A percentile compares a stretch with the other conserved stretches of the same genome.
These are phyloP conservation scores for Helicocarpus griseus DNA, from an alignment of 2,329 filamentous ascomycete species.

Conservation along the genomic window DNA sequence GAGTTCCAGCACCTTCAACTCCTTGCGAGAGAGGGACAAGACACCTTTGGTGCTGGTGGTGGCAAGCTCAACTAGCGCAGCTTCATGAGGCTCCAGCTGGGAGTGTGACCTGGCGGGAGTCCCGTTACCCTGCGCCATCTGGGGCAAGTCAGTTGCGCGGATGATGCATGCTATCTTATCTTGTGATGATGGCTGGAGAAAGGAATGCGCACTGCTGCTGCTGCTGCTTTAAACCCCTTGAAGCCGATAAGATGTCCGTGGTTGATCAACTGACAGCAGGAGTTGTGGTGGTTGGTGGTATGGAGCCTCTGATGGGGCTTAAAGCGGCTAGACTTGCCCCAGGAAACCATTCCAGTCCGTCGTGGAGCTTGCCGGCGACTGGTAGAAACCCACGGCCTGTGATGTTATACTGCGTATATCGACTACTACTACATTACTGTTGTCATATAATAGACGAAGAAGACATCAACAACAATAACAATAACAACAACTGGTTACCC, in stretches of 20 bases:
- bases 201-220: background rate
- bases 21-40: constrained; percentile 54
- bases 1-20: constrained; percentile 56
- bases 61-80: constrained; percentile 29
- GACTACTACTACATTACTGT: too few species aligned
- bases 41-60: constrained; percentile 36
- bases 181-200: constrained; percentile 6
- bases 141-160: constrained; percentile 8
- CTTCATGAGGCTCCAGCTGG: constrained; percentile 25
- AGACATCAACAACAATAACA: too few species aligned
- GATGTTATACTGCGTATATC: too few species aligned
- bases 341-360: too few species aligned
- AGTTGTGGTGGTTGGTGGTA: background rate
- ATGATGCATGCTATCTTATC: constrained; percentile 4
- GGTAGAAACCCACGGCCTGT: too few species aligned
- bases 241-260: too few species aligned
- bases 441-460: too few species aligned
- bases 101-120: constrained; percentile 17
- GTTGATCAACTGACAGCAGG: background rate
- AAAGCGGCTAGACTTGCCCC: constrained; percentile 1
- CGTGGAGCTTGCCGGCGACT: background rate
- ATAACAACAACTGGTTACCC: background rate
- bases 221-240: background rate
- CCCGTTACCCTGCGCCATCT: constrained; percentile 27
- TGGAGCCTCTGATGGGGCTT: background rate